Base-by-base conservation (phyloP, 768 basidiomycete species). In the Phanerochaete sordida region DNA sequence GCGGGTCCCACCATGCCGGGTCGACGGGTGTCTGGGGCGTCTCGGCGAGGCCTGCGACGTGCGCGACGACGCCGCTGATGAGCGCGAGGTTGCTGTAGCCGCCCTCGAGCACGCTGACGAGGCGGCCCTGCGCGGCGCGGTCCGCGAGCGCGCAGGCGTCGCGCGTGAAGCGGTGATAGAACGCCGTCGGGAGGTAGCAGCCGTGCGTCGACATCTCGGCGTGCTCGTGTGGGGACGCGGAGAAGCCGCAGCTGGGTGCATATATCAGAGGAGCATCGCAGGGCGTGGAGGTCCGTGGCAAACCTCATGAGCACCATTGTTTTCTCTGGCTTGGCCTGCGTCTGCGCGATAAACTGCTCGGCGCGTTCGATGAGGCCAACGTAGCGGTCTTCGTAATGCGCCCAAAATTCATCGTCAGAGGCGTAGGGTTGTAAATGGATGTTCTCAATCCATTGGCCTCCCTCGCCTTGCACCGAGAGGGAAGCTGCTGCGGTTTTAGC, bases 1-100 rank as follows among this genome's bases (percentile, higher is more conserved):
- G 76, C 5, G 79, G 56, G 55, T 64, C 74, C 91, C 91, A 93
- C 89, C 90, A 93, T 7, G 43, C 56, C 33, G 46, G 48, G 13
- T 72, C 56, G n/a, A 68, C 72, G 9, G 67, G 46, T 1, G 15
- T 57, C 6, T 50, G 33, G 1, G 57, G 59, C 5, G 56, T 68
- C 52, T 77, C 79, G 2, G 76, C 78, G 16, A 97, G 73, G 4
- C 94, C 95, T 5, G 76, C 75, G 2, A 96, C 72, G 69, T 94
- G 90, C 0, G 93, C 90, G 83, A 94, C 84, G 0, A 88, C 81
- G 0, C 90, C 95, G 62, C 90, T 93, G 6, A 78, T 84, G 57
- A 98, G 77, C 0, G 96, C 95, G 6, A 87, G 81, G 70, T 98
- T 94, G 65, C 91, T 91, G 68, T 98, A 98, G 1, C 95, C 96